phyloP scores from a whole-genome alignment of 2,329 filamentous ascomycete species.

The Aspergillus tanneri region DNA sequence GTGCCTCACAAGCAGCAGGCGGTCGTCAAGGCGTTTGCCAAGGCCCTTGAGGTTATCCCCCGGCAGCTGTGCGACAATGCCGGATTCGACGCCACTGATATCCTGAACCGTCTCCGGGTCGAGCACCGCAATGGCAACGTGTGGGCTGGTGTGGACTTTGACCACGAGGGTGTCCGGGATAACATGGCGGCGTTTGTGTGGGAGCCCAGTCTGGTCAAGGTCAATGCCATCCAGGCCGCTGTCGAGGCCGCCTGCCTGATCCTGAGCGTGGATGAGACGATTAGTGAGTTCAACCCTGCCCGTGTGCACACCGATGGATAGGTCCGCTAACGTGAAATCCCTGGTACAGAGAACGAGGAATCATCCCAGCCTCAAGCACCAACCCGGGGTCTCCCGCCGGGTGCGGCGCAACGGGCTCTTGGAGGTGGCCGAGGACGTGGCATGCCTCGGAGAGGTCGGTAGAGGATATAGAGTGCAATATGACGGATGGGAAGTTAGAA shows the following conservation, averaged over 20 bases:
- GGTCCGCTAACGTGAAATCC: slow-evolving; percentile 19
- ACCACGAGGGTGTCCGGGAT: slow-evolving; percentile 85
- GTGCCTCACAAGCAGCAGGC: slow-evolving; percentile 93
- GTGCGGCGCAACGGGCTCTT: slow-evolving; percentile 84
- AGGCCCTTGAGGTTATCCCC: slow-evolving; percentile 93
- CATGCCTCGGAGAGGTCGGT: slow-evolving; percentile 62
- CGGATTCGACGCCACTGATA: slow-evolving; percentile 96
- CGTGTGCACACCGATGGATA: background rate
- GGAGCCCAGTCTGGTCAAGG: slow-evolving; percentile 94
- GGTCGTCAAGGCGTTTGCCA: slow-evolving; percentile 96
- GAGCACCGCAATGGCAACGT: slow-evolving; percentile 90
- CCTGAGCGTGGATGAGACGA: slow-evolving; percentile 94
- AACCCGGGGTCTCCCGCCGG: slow-evolving; percentile 68
- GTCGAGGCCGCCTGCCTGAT: slow-evolving; percentile 96
- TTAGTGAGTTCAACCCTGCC: slow-evolving; percentile 57
- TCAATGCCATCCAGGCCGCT: slow-evolving; percentile 94
- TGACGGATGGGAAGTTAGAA: slow-evolving; percentile 16
- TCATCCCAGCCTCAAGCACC: slow-evolving; percentile 81
- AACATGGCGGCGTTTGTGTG: slow-evolving; percentile 96
- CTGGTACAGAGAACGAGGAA: slow-evolving; percentile 74
- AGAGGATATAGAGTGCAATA: no score
- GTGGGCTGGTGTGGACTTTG: slow-evolving; percentile 96
- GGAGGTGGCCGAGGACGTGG: slow-evolving; percentile 81
- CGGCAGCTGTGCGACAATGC: slow-evolving; percentile 98
- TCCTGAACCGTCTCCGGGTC: slow-evolving; percentile 91